Percentiles rank a stretch among this genome's conserved stretches.
Conservation (phyloP, 768 basidiomycete species). For the Xerocomellus chrysenteron region DNA sequence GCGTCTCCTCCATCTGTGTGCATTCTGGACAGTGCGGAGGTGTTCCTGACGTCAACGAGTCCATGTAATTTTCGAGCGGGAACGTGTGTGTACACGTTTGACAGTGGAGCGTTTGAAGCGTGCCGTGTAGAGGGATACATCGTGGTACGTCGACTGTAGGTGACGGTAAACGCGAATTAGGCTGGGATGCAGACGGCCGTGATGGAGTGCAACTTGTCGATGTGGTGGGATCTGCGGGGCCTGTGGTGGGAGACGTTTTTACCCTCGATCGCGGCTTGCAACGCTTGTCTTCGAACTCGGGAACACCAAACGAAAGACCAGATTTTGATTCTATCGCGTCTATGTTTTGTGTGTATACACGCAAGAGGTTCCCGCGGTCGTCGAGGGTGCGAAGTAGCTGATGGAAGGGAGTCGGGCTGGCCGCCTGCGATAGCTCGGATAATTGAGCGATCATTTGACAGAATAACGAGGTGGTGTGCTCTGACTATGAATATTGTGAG, state of each 20-base stretch:
- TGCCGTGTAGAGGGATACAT: conserved; percentile 89
- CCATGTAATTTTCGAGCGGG: conserved; percentile 61
- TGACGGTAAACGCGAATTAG: conserved; percentile 44
- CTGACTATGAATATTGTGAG: conserved; percentile 50
- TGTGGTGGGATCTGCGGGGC: conserved; percentile 13
- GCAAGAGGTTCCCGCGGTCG: conserved; percentile 68
- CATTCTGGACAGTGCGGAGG: conserved; percentile 83
- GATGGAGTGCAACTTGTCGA: conserved; percentile 16
- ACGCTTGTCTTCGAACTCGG: conserved; percentile 61
- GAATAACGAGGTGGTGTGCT: conserved; percentile 71
- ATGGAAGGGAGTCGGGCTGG: conserved; percentile 82
- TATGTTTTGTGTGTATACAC: conserved; percentile 94
- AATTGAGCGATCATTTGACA: conserved; percentile 89
- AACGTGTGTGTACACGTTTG: conserved; percentile 74
- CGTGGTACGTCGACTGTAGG: conserved; percentile 64
- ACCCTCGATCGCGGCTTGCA: conserved; percentile 50
- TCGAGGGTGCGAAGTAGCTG: conserved; percentile 71
- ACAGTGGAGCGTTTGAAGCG: conserved; percentile 76
- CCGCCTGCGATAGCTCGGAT: conserved; percentile 67
- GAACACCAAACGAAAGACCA: conserved; percentile 87
- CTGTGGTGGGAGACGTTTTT: conserved; percentile 30
- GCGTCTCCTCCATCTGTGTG: conserved; percentile 60
- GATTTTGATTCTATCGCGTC: conserved; percentile 84
- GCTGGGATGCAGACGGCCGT: conserved; percentile 18
- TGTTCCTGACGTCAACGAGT: conserved; percentile 56